Evolutionary conservation across 2,329 filamentous ascomycete species (phyloP), one percentile per base, ranked within the genome.

Genomic region (Diatrype stigma): DNA sequence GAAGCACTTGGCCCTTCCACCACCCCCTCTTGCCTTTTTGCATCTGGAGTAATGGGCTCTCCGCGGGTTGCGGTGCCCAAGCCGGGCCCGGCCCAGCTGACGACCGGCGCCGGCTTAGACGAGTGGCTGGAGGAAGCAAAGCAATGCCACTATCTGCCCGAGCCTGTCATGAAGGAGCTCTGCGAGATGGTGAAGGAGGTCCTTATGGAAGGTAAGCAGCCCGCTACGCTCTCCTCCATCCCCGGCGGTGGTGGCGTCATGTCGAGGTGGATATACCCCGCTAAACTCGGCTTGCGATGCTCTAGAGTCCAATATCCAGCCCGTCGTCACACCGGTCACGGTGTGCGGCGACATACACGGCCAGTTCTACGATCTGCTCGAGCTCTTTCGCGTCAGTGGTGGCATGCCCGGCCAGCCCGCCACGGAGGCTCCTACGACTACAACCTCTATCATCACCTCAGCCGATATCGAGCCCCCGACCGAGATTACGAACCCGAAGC

Each of bases 141-240:
- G 73, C 89, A 94, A 72, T 97, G 94, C 75, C 94, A 96, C 70
- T 96, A 97, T 70, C 81, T 99, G 48, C 94, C 94, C 46, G 94
- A 99, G 73, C 76, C 86, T 56, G 90, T 95, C 65, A 99, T 99
- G 94, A 99, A 99, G 79, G 89, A 96, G 71, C 81, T 99, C 46
- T 99, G 94, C 70, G 94, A 99, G 76, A 96, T 96, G 68, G 94
- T 97, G 54, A 99, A 99, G 77, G 94, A 97, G 73, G 95, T 90
- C 59, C 80, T 99, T 64, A 99, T 99, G 94, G 94, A 99, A 79
- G 90, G 90, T 94, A 69, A 61, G 74, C n/a, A n/a, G n/a, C n/a
- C n/a, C n/a, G n/a, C 64, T 42, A 7, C 12, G 30, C 19, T 37
- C 8, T 34, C 5, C 23, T 11, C 7, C 8, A 10, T 22, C 14